Base-by-base conservation (phyloP, 2,329 filamentous ascomycete genomes). In the Trematosphaeria pertusa region DNA sequence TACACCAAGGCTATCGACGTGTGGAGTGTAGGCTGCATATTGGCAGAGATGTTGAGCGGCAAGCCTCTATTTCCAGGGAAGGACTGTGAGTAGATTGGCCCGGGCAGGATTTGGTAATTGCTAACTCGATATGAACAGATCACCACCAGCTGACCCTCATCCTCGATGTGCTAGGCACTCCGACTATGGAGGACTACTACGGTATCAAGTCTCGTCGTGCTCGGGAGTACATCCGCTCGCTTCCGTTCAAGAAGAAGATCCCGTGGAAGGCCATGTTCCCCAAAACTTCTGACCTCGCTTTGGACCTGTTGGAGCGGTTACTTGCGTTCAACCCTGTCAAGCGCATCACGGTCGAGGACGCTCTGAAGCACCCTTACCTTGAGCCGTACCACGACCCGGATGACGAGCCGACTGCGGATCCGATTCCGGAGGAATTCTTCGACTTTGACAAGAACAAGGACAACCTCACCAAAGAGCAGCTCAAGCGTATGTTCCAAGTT, bases 401-500 rank as follows among this genome's bases (percentile, higher is more conserved):
- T 70, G 94, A 99, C 71, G 94, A 99, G 81, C 94, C 94, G 38
- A 97, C 91, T 10, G 94, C 94, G 14, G 89, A 92, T 33, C 92
- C 94, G 17, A 99, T 99, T 66, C 94, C 94, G 17, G 93, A 97
- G 73, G 93, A 96, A 73, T 99, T 99, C 81, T 99, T 99, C 73
- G 94, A 99, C 76, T 99, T 99, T 74, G 94, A 99, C 77, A 97
- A 97, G 83, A 96, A 97, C 82, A 99, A 99, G 85, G 94, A 99
- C 74, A 94, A 88, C 66, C 78, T 99, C 69, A 97, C 89, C 80
- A 99, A 99, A 79, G 94, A 99, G 78, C 91, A 99, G 77, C 77
- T 99, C 73, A 97, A 97, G 81, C 83, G 94, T 87, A 71, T 68
- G 78, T 24, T 30, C 19, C 3, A 28, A 3, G 12, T 19, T 17